Conservation (phyloP, 148 eudicot species). For the Rhododendron simsii region DNA sequence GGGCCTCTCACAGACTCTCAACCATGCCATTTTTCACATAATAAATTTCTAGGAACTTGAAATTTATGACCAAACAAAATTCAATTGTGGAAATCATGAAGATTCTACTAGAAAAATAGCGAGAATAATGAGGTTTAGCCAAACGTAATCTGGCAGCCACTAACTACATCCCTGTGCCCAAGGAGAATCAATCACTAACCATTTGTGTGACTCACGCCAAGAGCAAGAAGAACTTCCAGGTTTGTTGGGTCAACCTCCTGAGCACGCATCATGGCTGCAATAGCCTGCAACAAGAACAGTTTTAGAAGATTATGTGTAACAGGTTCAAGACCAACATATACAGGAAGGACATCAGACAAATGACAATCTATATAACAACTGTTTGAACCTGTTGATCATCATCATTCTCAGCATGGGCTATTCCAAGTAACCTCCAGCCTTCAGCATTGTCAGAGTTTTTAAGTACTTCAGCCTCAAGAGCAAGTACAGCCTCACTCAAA, state of each 20-base stretch:
- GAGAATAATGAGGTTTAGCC: neutral
- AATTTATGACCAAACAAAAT: neutral
- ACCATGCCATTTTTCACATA: neutral
- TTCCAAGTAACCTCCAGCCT: conserved; percentile 96
- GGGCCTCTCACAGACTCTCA: neutral
- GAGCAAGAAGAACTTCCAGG: conserved; percentile 96
- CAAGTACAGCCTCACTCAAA: conserved; percentile 98
- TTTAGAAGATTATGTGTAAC: neutral
- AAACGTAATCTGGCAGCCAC: neutral
- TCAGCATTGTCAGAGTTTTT: conserved; percentile 92
- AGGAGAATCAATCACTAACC: conserved; percentile 40
- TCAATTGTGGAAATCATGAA: neutral
- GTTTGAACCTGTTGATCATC: conserved; percentile 90
- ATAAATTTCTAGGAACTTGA: neutral
- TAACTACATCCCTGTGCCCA: neutral
- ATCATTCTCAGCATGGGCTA: conserved; percentile 98
- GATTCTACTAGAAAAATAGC: neutral
- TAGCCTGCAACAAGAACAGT: conserved; percentile 56
- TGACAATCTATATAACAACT: conserved; percentile 4
- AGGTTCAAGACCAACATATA: conserved; percentile 2
- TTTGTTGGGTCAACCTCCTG: conserved; percentile 88
- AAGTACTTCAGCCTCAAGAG: conserved; percentile 95
- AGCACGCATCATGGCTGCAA: conserved; percentile 97
- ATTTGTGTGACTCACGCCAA: conserved; percentile 98
- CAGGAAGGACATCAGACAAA: neutral